A percentile compares a stretch with the other conserved stretches of the same genome.
Conservation (phyloP, 2,329 filamentous ascomycete genomes). For the Capronia epimyces region DNA sequence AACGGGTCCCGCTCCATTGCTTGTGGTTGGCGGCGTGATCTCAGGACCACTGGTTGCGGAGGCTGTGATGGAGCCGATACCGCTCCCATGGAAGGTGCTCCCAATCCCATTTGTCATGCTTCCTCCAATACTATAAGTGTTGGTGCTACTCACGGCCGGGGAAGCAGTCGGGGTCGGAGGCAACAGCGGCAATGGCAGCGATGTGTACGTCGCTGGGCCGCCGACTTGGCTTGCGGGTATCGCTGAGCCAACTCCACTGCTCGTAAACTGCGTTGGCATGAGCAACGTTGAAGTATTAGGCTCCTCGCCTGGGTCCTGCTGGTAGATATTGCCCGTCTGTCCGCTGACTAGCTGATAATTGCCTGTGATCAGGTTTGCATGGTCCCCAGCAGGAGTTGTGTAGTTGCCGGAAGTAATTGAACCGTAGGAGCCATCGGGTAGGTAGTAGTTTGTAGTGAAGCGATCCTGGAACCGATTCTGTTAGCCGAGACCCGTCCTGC, state of each 20-base stretch:
- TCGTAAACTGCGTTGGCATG: constrained; percentile 45
- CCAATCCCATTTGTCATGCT: neutral
- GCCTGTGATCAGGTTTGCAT: constrained; percentile 43
- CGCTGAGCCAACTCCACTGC: constrained; percentile 42
- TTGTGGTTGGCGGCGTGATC: constrained; percentile 11
- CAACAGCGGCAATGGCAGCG: constrained; percentile 3
- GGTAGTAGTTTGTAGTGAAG: constrained; percentile 49
- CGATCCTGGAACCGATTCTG: constrained; percentile 35
- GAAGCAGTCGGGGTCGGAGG: constrained; percentile 3
- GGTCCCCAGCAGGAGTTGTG: constrained; percentile 34
- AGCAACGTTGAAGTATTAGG: constrained; percentile 43
- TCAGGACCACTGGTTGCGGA: constrained; percentile 1
- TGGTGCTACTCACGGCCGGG: neutral
- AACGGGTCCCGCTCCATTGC: neutral
- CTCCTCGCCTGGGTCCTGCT: constrained; percentile 32
- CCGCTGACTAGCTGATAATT: constrained; percentile 39
- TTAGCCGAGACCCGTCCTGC: neutral
- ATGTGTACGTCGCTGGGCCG: constrained; percentile 21
- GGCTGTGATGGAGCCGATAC: neutral
- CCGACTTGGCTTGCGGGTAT: constrained; percentile 44
- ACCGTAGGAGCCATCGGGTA: constrained; percentile 45
- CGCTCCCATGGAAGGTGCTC: neutral
- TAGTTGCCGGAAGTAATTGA: constrained; percentile 44
- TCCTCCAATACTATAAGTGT: neutral
- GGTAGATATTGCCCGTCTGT: constrained; percentile 44